Base-by-base conservation (phyloP, 164 flowering plant species). In the Magnolia kwangsiensis region DNA sequence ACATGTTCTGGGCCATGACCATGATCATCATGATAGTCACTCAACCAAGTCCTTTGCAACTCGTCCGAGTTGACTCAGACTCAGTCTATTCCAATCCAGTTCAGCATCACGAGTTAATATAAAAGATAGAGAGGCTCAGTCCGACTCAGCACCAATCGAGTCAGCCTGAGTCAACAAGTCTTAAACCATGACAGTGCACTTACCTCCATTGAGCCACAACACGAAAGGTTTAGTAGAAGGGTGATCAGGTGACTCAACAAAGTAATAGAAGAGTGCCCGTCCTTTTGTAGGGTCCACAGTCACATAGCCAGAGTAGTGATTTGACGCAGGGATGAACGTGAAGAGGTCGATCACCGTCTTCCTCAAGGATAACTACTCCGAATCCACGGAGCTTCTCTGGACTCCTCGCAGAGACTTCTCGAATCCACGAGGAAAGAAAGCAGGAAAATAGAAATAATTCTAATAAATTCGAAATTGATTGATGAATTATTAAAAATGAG, bases 181-280 rank as follows among this genome's bases (percentile, higher is more conserved):
- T 7, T 63, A 20, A 66, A 24, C 10, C 31, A 11, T 11, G 23
- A 66, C 27, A 14, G 14, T 66, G 23, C 18, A n/a, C 11, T 9
- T 77, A 90, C 97, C 97, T 91, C 97, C 97, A 83, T 89, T 93
- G 82, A 93, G 94, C 97, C 97, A 93, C 76, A 93, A 89, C 75
- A 93, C 89, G 50, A 92, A 91, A 64, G 97, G 97, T 61, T 87
- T 92, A 2, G 71, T 84, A 23, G 85, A 59, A 0, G 92, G 82
- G 64, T 66, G 2, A n/a, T 69, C 8, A 37, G 49, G 70, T 14
- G 78, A 59, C 24, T 76, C 78, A 5, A 50, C 74, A 16, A 76
- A 76, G 24, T 76, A 76, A 24, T 76, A 76, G 69, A 76, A 76
- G 63, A 88, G 75, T 14, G 88, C 86, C 73, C 88, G 75, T 55